Evolutionary conservation across 1,284 basidiomycete genomes (phyloP).

Genomic region (Heterobasidion irregulare): DNA sequence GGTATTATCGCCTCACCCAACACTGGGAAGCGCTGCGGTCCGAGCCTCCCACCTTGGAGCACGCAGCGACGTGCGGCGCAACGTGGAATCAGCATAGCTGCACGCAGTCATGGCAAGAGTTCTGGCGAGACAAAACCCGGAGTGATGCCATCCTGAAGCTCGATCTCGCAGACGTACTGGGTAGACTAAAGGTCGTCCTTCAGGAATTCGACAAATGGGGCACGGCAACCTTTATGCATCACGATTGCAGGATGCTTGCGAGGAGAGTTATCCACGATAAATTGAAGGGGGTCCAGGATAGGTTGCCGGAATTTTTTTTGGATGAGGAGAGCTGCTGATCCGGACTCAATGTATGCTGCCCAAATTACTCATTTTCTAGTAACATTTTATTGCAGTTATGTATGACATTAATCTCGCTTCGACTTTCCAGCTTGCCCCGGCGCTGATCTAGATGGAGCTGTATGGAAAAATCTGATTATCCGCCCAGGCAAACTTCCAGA

Average conservation of each 20-base stretch:
- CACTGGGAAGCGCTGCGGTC: constrained; percentile 54
- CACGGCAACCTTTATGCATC: constrained; percentile 64
- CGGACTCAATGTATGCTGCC: too few relatives aligned
- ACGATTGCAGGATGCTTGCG: constrained; percentile 52
- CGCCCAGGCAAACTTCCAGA: too few relatives aligned
- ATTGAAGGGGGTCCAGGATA: constrained; percentile 45
- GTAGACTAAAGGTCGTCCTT: constrained; percentile 46
- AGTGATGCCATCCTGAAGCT: constrained; percentile 47
- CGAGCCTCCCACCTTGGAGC: constrained; percentile 47
- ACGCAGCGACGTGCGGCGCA: constrained; percentile 48
- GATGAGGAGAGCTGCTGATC: constrained; percentile 13
- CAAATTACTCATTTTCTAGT: too few relatives aligned
- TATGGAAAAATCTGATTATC: too few relatives aligned
- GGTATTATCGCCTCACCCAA: constrained; percentile 54
- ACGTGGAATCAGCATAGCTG: constrained; percentile 66
- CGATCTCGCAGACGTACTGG: constrained; percentile 53
- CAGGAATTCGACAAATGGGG: constrained; percentile 62
- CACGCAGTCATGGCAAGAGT: constrained; percentile 55
- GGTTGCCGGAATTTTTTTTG: constrained; percentile 49
- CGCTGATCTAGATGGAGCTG: too few relatives aligned
- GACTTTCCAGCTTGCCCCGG: too few relatives aligned
- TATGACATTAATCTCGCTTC: neutral
- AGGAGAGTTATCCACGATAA: constrained; percentile 43
- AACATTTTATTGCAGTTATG: neutral
- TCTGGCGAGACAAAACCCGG: constrained; percentile 62